Conservation (phyloP, 164 flowering plant species). For the Annona squamosa region DNA sequence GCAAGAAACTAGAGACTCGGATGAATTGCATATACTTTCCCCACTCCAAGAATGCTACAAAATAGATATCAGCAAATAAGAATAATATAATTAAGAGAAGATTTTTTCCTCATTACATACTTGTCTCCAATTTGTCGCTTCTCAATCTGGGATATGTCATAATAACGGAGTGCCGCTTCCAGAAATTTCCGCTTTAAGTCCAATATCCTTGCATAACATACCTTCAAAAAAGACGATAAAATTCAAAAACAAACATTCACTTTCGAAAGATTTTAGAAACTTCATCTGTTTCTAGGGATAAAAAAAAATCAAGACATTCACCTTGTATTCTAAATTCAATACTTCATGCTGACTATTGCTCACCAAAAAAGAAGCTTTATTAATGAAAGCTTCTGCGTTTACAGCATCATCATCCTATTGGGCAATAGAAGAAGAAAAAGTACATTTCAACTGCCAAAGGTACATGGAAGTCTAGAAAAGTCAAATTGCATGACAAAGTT, state of each 20-base stretch:
- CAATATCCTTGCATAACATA: conserved; percentile 91
- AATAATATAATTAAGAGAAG: neutral
- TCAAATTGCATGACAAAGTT: neutral
- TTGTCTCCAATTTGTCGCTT: conserved; percentile 93
- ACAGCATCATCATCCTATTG: conserved; percentile 97
- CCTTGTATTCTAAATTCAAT: conserved; percentile 89
- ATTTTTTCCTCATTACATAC: conserved; percentile 38
- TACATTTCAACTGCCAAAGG: neutral
- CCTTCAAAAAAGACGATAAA: conserved; percentile 30
- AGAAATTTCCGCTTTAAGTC: conserved; percentile 92
- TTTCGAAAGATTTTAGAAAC: neutral
- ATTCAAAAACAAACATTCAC: neutral
- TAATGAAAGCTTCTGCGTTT: conserved; percentile 93
- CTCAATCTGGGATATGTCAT: conserved; percentile 94
- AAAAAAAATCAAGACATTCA: conserved; percentile 14
- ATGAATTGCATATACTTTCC: neutral
- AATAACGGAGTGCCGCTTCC: conserved; percentile 98
- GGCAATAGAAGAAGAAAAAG: conserved; percentile 7
- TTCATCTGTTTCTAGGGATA: neutral
- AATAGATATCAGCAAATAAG: neutral
- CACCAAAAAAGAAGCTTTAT: conserved; percentile 91
- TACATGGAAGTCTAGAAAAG: neutral
- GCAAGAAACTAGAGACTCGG: neutral
- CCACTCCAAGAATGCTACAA: neutral
- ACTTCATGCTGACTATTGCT: conserved; percentile 91